Evolutionary conservation across 169 alveolate genomes (phyloP).

Genomic region (Eimeria acervulina): DNA sequence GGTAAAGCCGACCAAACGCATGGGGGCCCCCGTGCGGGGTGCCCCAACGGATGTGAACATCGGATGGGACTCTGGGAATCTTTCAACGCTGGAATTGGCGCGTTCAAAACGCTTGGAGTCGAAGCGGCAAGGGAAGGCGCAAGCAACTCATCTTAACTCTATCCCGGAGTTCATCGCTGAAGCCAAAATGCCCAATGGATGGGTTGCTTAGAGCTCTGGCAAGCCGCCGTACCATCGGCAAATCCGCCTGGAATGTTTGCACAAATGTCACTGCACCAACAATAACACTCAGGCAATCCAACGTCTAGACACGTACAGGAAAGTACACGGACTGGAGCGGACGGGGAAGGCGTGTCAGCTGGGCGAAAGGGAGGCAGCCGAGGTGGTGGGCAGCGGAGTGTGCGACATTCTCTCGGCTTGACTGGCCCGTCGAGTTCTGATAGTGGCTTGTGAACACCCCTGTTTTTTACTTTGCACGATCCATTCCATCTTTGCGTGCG

Average conservation of each 20-base stretch:
- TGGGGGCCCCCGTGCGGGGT: slow-evolving; percentile 68
- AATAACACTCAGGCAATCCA: not conserved
- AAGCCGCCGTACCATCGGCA: slow-evolving; percentile 20
- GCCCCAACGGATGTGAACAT: slow-evolving; percentile 39
- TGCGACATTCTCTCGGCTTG: not conserved
- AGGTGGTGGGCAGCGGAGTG: not conserved
- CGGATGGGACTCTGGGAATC: slow-evolving; percentile 43
- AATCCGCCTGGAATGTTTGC: not conserved
- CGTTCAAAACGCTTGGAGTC: slow-evolving; percentile 59
- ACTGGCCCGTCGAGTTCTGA: not conserved
- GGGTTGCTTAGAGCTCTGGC: slow-evolving; percentile 32
- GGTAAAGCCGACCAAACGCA: slow-evolving; percentile 59
- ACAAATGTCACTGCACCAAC: not conserved
- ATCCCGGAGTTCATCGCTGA: slow-evolving; percentile 75
- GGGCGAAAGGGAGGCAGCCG: not conserved
- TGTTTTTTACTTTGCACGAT: not conserved
- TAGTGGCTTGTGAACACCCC: not conserved
- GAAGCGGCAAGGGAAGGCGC: slow-evolving; percentile 39
- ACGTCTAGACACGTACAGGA: not conserved
- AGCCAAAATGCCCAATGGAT: slow-evolving; percentile 55
- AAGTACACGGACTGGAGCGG: not conserved
- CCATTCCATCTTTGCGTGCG: not conserved
- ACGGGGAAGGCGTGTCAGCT: not conserved
- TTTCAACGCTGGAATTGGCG: slow-evolving; percentile 57
- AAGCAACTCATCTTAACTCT: not conserved